Base-by-base conservation (phyloP, 1,284 basidiomycete genomes). In the Cystobasidium sp. region DNA sequence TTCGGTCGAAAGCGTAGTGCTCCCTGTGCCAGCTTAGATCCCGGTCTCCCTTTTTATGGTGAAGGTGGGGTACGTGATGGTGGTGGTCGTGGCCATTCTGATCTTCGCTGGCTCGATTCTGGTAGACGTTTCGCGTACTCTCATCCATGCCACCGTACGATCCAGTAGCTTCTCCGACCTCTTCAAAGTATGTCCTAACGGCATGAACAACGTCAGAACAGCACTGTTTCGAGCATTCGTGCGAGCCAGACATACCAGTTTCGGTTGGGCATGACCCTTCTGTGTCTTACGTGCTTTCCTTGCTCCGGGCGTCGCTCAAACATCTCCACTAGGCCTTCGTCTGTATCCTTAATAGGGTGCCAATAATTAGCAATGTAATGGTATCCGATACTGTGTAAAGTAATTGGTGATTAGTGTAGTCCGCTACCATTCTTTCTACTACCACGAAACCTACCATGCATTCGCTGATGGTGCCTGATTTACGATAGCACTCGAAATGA, bases 401-500 rank as follows among this genome's bases (percentile, higher is more conserved):
- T 18, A 62, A 58, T 39, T 9, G 59, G n/a, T 37, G 39, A 6
- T 37, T 18, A 46, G 31, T 39, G 31, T 24, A n/a, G n/a, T n/a
- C 18, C 9, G 22, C 37, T 52, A 22, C 22, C 6, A 12, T 0
- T 7, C 12, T 20, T 18, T 39, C 14, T 1, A 37, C n/a, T 44
- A 1, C 14, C 4, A 6, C 6, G 10, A 20, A 20, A 63, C 69
- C 37, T 46, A 71, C 69, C 74, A 75, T 16, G 64, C 75, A 55
- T 67, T 73, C 6, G 75, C 62, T 2, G 75, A 72, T 20, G 75
- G 75, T 31, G 75, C 68, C 53, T 67, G 63, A 61, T 75, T 75
- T 55, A 75, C 75, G n/a, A 75, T 75, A 46, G 75, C 75, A n/a
- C 47, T 56, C 9, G 75, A 65, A 56, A 75, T 75, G 53, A 75